Evolutionary conservation across 1,139 yeast species (phyloP).

Genomic region (Taiozyma onychis): DNA sequence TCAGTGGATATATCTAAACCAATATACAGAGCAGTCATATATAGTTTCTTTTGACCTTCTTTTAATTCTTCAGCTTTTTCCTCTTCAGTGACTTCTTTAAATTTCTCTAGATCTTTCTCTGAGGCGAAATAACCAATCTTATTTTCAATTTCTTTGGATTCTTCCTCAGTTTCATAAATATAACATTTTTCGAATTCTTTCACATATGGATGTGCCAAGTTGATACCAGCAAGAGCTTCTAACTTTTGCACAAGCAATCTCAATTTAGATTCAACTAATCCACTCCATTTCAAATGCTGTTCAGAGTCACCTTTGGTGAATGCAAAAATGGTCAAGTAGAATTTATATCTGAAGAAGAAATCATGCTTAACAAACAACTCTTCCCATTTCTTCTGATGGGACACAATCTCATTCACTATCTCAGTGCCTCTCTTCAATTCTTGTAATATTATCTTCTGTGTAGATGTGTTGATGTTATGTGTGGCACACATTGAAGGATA

Average conservation of each 20-base stretch:
- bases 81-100: conserved; percentile 28
- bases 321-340: conserved; percentile 77
- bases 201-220: conserved; percentile 84
- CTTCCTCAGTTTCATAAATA: conserved; percentile 46
- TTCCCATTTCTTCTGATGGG: conserved; percentile 65
- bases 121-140: conserved; percentile 47
- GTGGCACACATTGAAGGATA: conserved; percentile 99
- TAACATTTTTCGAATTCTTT: conserved; percentile 64
- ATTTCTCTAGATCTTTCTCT: conserved; percentile 33
- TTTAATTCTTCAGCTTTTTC: conserved; percentile 26
- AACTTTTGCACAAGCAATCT: conserved; percentile 77
- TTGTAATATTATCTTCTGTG: conserved; percentile 68
- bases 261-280: conserved; percentile 85
- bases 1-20: conserved; percentile 59
- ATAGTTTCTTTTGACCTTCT: conserved; percentile 38
- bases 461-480: conserved; percentile 85
- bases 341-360: conserved; percentile 78
- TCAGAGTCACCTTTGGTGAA: conserved; percentile 68
- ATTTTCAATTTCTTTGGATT: conserved; percentile 48
- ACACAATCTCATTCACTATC: conserved; percentile 61
- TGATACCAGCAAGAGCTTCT: conserved; percentile 70
- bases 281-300: conserved; percentile 85
- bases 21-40: conserved; percentile 70
- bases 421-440: conserved; percentile 75
- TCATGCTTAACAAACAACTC: conserved; percentile 73